Evolutionary conservation across 2,329 filamentous ascomycete genomes (phyloP).

Genomic region (Didymella sp.): DNA sequence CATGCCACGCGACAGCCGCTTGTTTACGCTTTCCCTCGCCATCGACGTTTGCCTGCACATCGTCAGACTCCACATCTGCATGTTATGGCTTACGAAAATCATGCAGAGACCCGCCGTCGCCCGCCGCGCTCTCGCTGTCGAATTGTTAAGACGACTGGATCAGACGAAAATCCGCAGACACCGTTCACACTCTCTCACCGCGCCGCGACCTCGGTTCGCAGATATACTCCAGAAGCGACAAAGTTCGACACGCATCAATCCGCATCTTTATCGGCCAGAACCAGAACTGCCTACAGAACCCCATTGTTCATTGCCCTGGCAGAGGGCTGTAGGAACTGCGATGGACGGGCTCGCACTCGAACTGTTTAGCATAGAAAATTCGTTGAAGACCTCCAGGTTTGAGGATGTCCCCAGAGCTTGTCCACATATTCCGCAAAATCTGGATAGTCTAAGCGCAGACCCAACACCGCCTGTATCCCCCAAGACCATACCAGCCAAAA

Average conservation of each 20-base stretch:
- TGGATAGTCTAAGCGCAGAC: neutral
- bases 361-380: too few relatives aligned
- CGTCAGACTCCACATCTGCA: conserved; percentile 10
- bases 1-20: conserved; percentile 15
- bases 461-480: neutral
- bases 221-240: neutral
- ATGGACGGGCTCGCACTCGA: neutral
- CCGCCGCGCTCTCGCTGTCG: conserved; percentile 21
- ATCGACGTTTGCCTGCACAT: conserved; percentile 14
- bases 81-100: conserved; percentile 15
- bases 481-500: neutral
- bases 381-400: neutral
- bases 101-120: conserved; percentile 26
- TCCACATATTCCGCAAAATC: neutral
- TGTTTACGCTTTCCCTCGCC: conserved; percentile 9
- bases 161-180: conserved; percentile 7
- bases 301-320: neutral
- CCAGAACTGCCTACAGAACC: too few relatives aligned
- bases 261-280: neutral
- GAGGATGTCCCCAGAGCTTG: neutral
- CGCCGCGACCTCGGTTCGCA: neutral
- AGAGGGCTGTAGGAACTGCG: neutral
- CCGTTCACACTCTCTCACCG: neutral
- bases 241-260: neutral
- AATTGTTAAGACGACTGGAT: conserved; percentile 20